phyloP scores from a whole-genome alignment of 2,329 filamentous ascomycete species.

The Didymosphaeria variabile region DNA sequence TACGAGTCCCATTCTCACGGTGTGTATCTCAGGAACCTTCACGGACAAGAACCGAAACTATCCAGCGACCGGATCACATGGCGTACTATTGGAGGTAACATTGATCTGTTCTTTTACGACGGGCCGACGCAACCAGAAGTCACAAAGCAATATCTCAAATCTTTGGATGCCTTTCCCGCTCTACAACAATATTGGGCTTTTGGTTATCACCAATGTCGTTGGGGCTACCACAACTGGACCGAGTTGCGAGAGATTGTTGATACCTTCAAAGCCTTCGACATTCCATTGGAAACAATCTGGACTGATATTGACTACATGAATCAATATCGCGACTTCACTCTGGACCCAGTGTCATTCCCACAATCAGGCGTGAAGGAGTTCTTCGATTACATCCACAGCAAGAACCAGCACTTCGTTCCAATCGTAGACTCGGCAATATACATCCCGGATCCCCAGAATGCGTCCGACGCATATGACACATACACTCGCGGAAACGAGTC shows the following conservation, averaged over 20 bases:
- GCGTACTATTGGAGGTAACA: constrained; percentile 76
- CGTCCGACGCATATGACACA: constrained; percentile 64
- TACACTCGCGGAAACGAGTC: constrained; percentile 61
- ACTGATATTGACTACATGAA: constrained; percentile 55
- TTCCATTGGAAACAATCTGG: constrained; percentile 62
- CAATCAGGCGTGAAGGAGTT: constrained; percentile 61
- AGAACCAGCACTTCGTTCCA: constrained; percentile 67
- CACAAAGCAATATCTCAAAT: constrained; percentile 74
- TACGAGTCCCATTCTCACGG: constrained; percentile 78
- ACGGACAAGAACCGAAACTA: constrained; percentile 77
- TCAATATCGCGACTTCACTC: constrained; percentile 65
- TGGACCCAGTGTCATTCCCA: constrained; percentile 63
- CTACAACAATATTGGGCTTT: constrained; percentile 83
- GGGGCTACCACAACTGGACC: constrained; percentile 81
- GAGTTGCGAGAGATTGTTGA: constrained; percentile 67
- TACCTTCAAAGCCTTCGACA: constrained; percentile 63
- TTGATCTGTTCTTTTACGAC: constrained; percentile 82
- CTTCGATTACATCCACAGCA: constrained; percentile 61
- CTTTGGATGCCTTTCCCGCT: constrained; percentile 73
- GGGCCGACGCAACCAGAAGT: constrained; percentile 75
- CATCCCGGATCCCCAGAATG: constrained; percentile 74
- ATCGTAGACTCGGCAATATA: constrained; percentile 74
- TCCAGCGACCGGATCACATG: constrained; percentile 72
- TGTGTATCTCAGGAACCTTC: constrained; percentile 78
- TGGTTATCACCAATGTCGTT: constrained; percentile 84